Percentiles rank a stretch among this genome's conserved stretches.
phyloP scores from a whole-genome alignment of 169 alveolate genomes.

The Amoebophrya sp. region DNA sequence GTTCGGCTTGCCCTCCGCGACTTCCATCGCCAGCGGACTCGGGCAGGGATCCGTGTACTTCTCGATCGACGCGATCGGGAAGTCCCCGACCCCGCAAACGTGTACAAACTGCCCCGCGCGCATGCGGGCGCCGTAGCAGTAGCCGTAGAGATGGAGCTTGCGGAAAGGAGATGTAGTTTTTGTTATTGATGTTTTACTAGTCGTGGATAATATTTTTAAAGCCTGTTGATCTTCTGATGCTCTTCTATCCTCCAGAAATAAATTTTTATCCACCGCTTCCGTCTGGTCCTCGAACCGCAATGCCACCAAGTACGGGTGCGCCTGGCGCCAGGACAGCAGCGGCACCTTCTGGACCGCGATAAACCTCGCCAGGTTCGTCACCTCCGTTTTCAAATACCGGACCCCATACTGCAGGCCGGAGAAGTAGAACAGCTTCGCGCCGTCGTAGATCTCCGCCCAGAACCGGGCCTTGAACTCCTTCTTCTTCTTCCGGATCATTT shows the following conservation, averaged over 20 bases:
- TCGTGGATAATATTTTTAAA: too few relatives aligned
- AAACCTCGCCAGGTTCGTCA: conserved; percentile 87
- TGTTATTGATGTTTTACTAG: too few relatives aligned
- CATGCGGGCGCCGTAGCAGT: conserved; percentile 83
- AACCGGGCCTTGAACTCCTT: conserved; percentile 87
- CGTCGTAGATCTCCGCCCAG: conserved; percentile 95
- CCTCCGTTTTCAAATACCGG: conserved; percentile 82
- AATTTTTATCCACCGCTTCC: background rate
- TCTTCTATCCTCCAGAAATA: background rate
- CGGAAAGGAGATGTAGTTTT: too few relatives aligned
- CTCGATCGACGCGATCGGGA: conserved; percentile 58
- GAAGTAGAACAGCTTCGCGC: conserved; percentile 93
- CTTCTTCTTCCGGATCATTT: conserved; percentile 84
- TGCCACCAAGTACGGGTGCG: conserved; percentile 93
- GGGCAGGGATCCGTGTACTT: conserved; percentile 74
- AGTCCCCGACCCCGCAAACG: conserved; percentile 87
- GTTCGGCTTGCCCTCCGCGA: conserved; percentile 21
- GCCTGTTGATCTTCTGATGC: too few relatives aligned
- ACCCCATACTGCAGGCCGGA: conserved; percentile 82
- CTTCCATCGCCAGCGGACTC: conserved; percentile 58
- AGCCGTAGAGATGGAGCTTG: conserved; percentile 84
- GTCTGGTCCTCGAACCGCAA: conserved; percentile 79
- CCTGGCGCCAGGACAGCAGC: conserved; percentile 85
- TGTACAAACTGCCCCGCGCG: conserved; percentile 69
- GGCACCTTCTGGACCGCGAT: conserved; percentile 83